Base-by-base conservation (phyloP, 2,329 filamentous ascomycete genomes). In the Trichoderma harzianum region DNA sequence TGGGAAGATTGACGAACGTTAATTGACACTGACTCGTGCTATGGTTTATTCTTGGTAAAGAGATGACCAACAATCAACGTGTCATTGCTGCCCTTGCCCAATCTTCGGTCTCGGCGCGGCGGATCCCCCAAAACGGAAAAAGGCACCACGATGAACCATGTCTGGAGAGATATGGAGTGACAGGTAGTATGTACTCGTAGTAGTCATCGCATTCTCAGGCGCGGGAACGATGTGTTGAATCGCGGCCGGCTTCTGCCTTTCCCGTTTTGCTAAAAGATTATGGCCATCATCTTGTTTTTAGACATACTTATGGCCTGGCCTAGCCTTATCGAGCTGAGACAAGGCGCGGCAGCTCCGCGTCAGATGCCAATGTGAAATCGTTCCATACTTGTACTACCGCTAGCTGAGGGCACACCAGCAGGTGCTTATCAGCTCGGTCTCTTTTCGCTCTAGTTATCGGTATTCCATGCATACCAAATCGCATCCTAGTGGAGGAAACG, bases 351-450 rank as follows among this genome's bases (percentile, higher is more conserved):
- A 28, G 64, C 51, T 30, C 64, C 64, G 64, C 53, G 30, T 30
- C 36, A 36, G 30, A 53, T 39, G 64, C 30, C 64, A 51, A 30
- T 57, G 30, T 53, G 28, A 26, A 26, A 26, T 47, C 30, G 62
- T 12, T 58, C 28, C n/a, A 30, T 60, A 21, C 24, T 57, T 55
- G 36, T 32, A 24, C 36, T 16, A 24, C 39, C 39, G 26, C 39
- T 28, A 65, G 39, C 43, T 53, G 47, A 53, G 11, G 47, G 24
- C 47, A 53, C 34, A 5, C 12, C 12, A 26, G 32, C 18, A 61
- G 21, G 53, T 55, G 67, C 67, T 62, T 61, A 61, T 70, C 57
- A 63, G 58, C 64, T 58, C 39, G 28, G 58, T 36, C 58, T 70
- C 14, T 28, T 39, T 62, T 62, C 39, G 55, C 18, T 39, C 43